phyloP scores from a whole-genome alignment of 164 flowering plant species.

The Kingdonia uniflora region DNA sequence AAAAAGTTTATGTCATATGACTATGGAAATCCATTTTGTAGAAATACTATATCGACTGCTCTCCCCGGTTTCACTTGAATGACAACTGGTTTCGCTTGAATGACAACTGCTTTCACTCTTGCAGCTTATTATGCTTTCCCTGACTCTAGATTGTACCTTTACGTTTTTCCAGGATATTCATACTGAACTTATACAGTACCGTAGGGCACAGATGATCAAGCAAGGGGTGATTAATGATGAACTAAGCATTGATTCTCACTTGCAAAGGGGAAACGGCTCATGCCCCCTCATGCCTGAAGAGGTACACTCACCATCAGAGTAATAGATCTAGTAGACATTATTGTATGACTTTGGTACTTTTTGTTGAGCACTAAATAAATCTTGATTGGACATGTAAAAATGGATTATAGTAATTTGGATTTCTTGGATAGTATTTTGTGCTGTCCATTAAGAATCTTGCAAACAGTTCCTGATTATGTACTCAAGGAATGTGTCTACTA shows the following conservation, averaged over 20 bases:
- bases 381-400: too few species aligned
- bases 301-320: conserved; percentile 24
- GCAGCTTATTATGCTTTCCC: conserved; percentile 4
- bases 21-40: too few species aligned
- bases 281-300: conserved; percentile 99
- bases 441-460: too few species aligned
- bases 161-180: conserved; percentile 68
- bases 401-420: too few species aligned
- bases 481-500: too few species aligned
- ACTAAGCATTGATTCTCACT: conserved; percentile 55
- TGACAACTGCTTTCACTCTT: too few species aligned
- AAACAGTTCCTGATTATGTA: too few species aligned
- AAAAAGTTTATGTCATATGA: not conserved
- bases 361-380: not conserved
- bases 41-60: too few species aligned
- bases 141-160: conserved; percentile 2
- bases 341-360: not conserved
- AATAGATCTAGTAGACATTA: not conserved
- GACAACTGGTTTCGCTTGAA: too few species aligned
- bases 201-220: conserved; percentile 83
- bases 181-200: conserved; percentile 83
- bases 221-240: conserved; percentile 51
- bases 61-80: too few species aligned
- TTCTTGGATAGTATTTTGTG: too few species aligned
- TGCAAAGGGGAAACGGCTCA: conserved; percentile 53